These are phyloP conservation scores for Cyberlindnera mississippiensis DNA, from an alignment of 805 yeast genomes.

Conservation along the genomic window DNA sequence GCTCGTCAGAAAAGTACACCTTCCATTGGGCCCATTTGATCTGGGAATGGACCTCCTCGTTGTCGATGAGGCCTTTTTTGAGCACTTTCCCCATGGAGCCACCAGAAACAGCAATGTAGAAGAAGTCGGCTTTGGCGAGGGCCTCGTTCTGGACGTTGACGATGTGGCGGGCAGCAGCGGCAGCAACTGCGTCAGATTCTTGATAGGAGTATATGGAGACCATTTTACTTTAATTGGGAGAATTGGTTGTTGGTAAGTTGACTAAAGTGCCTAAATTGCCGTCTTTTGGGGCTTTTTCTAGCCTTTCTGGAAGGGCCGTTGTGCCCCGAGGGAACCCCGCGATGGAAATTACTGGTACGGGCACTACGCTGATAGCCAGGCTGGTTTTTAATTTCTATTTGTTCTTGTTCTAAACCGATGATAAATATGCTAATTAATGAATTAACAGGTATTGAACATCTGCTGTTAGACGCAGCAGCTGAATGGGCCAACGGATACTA, in stretches of 20 bases:
- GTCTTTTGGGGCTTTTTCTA: too few species aligned
- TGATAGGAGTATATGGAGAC: constrained; percentile 38
- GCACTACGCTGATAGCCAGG: too few species aligned
- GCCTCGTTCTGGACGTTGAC: constrained; percentile 59
- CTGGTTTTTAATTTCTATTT: too few species aligned
- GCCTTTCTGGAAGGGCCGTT: neutral
- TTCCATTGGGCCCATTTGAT: constrained; percentile 74
- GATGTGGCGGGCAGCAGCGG: constrained; percentile 60
- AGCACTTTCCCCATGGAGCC: constrained; percentile 80
- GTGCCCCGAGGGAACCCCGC: too few species aligned
- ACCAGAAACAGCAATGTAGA: constrained; percentile 83
- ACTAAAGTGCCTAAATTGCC: neutral
- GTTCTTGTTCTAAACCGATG: too few species aligned
- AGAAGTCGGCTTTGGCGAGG: constrained; percentile 40
- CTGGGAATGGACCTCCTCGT: constrained; percentile 38
- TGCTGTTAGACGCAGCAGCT: too few species aligned
- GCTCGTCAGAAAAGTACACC: constrained; percentile 85
- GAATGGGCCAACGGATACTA: too few species aligned
- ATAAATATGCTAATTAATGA: too few species aligned
- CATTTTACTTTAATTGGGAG: constrained; percentile 22
- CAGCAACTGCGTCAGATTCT: constrained; percentile 58
- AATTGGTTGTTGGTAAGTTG: neutral
- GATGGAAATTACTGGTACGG: too few species aligned
- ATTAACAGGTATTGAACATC: too few species aligned
- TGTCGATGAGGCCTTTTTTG: constrained; percentile 60